Conservation (phyloP, 345 rosid species). For the Isatis tinctoria region DNA sequence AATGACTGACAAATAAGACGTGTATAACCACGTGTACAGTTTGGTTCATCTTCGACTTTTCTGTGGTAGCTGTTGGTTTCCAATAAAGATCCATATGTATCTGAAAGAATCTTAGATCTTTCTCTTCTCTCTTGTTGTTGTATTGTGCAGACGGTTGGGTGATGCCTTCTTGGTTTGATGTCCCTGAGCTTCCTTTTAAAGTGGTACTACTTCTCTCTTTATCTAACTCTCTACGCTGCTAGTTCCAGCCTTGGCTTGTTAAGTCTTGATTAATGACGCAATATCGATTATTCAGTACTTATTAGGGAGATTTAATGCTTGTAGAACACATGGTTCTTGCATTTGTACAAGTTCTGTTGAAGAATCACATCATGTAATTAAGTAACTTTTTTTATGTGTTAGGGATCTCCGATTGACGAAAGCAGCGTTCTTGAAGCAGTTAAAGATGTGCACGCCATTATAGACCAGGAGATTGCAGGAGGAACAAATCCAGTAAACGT, state of each 20-base stretch:
- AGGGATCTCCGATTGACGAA: constrained; percentile 77
- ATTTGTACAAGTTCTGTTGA: no score
- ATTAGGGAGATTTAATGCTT: not conserved
- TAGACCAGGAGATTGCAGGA: constrained; percentile 63
- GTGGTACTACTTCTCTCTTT: constrained; percentile 45
- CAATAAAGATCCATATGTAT: not conserved
- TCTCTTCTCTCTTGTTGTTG: not conserved
- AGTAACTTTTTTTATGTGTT: not conserved
- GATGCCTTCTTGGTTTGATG: constrained; percentile 97
- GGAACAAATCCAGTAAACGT: constrained; percentile 60
- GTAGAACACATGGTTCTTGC: not conserved
- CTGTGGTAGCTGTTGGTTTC: no score
- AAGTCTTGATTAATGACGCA: not conserved
- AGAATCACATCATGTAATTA: no score
- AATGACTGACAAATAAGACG: no score
- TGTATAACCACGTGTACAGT: no score
- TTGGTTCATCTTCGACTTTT: no score
- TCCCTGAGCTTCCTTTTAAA: constrained; percentile 77
- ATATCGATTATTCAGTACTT: not conserved
- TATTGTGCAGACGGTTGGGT: constrained; percentile 67
- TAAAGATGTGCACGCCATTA: constrained; percentile 64
- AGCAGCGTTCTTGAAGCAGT: constrained; percentile 62
- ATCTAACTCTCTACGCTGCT: not conserved
- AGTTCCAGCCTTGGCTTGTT: no score
- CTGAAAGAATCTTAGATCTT: not conserved